Evolutionary conservation across 305 asterid genomes (phyloP), one percentile per base, ranked within the genome.

Genomic region (Rubia balearica): DNA sequence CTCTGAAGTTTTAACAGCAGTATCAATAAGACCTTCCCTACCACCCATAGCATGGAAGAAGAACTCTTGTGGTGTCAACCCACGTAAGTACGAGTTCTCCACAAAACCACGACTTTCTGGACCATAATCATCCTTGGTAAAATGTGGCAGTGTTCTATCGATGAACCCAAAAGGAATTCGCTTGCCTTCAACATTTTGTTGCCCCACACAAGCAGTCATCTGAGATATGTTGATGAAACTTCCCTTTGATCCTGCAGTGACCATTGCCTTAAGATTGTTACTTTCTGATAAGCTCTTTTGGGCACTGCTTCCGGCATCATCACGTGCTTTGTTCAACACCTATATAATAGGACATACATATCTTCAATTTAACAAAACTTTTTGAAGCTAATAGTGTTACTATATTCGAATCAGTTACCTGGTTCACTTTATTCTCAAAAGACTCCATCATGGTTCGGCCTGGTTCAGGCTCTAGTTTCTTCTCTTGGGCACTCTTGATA

Each of bases 21-120:
- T 94, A 78, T 94, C 99, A 60, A 94, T 94, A 24, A 94, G 90
- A 87, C 99, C 98, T 86, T 94, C 99, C 80, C 99, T 87, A 86
- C 99, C 99, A 79, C 99, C 99, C 99, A 94, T 94, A 62, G 99
- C 99, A 79, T 94, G 99, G 83, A 94, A 94, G 83, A 94, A 94
- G 83, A 94, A 94, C 77, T 94, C 99, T 73, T 91, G 99, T 11
- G 98, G 99, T 41, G 97, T 89, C 88, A 94, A 76, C 61, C 99
- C 99, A 65, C 98, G 88, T 46, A 94, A 90, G 77, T 94, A 94
- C 13, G 99, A 94, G 82, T 94, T 94, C 89, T 91, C 99, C 72
- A 94, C 99, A 84, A 94, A 94, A 61, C 99, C 99, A 82, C 99
- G 99, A 86, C 97, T 89, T 87, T 94, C 99, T 12, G 99, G 98